Evolutionary conservation across 129 eudicot species (phyloP), one percentile per base, ranked within the genome.

Genomic region (Flaveria sonorensis): DNA sequence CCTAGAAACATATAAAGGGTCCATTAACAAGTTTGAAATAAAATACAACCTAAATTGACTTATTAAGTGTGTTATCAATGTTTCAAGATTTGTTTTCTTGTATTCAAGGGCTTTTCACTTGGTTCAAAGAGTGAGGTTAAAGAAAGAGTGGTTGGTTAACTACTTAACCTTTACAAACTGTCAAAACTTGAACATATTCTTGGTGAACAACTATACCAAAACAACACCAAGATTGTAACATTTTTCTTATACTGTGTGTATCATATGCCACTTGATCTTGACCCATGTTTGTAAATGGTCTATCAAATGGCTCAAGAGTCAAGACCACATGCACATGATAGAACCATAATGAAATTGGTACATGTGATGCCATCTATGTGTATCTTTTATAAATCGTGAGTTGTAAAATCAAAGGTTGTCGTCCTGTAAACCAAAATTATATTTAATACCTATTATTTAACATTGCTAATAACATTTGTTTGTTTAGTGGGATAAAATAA

Each of bases 131-230:
- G 20, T 65, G 24, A 3, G 10, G 53, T 65, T 19, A 65, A 76
- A 51, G 53, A 6, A 63, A 28, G 7, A 53, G 1, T 15, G 13
- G 74, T 77, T 68, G 68, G 26, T 77, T 77, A 77, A 39, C 81
- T 21, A 53, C 68, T 42, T 40, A n/a, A 18, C 26, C 9, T 67
- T 67, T 66, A 21, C 30, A 10, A 68, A 68, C 5, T 15, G 43
- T 68, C 69, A 55, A 55, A 53, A 40, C n/a, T 65, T 52, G 5
- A 51, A 20, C 51, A 21, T 20, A 24, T 53, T 66, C 5, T 67
- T 68, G 81, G 57, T 77, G 75, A 77, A 67, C 81, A 62, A 64
- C 71, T 64, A 28, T 75, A 62, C 59, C 71, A 16, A 75, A 67
- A 68, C 66, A 16, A 75, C 50, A 68, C 65, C 81, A 21, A 77